phyloP scores from a whole-genome alignment of 192 early-diverging fungal genomes.

The Podila verticillata region DNA sequence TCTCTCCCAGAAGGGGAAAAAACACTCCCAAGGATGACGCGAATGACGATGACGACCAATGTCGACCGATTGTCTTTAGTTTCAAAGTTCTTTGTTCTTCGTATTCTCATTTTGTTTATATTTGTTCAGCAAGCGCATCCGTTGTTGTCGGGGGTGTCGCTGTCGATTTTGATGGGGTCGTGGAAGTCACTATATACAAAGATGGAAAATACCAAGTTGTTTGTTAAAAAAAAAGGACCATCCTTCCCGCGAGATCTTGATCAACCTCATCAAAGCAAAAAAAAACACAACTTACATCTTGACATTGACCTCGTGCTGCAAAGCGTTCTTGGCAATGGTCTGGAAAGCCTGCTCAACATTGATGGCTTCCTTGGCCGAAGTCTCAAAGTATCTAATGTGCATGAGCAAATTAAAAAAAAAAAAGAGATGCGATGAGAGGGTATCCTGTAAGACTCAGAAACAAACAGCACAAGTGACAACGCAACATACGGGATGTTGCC shows the following conservation, averaged over 20 bases:
- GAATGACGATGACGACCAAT: neutral
- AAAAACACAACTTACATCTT: constrained; percentile 67
- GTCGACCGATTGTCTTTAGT: neutral
- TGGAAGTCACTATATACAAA: constrained; percentile 78
- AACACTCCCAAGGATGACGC: too few species aligned
- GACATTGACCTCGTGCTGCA: constrained; percentile 93
- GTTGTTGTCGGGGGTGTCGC: constrained; percentile 69
- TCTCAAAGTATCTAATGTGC: constrained; percentile 89
- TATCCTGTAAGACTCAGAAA: too few species aligned
- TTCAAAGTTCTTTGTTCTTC: constrained; percentile 1
- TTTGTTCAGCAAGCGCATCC: constrained; percentile 68
- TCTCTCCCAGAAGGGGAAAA: too few species aligned
- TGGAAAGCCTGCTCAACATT: constrained; percentile 99
- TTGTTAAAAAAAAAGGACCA: too few species aligned
- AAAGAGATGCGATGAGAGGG: constrained; percentile 8
- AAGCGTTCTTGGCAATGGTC: constrained; percentile 93
- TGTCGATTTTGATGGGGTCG: constrained; percentile 91
- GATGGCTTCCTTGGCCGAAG: constrained; percentile 96
- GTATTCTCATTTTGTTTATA: neutral
- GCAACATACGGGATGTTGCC: constrained; percentile 81
- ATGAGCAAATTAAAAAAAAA: constrained; percentile 7
- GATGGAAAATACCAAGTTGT: neutral
- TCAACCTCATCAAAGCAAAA: neutral
- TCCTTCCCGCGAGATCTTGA: too few species aligned
- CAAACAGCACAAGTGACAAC: neutral